Base-by-base conservation (phyloP, 1,284 basidiomycete genomes). In the Trametes versicolor region DNA sequence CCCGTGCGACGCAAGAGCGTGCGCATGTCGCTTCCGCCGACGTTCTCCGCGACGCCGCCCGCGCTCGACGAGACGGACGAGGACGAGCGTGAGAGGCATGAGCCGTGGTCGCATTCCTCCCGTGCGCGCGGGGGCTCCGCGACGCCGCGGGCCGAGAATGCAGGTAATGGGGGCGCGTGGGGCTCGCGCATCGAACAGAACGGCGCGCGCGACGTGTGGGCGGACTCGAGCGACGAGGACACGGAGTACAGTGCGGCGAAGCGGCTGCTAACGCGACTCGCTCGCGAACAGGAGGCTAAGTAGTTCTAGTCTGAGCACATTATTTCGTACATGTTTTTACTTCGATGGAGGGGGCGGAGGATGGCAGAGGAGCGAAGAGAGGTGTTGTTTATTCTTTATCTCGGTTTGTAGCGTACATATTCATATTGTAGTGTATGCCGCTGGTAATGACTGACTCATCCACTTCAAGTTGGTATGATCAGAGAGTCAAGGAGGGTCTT, bases 191-290 rank as follows among this genome's bases (percentile, higher is more conserved):
- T 73, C 48, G 65, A 73, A 53, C 70, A 68, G 54, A 66, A 55
- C 41, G 64, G 63, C 17, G 73, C 69, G 27, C 64, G 69, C 29
- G 87, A 87, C 72, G 73, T 88, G 67, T 92, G 91, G 91, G 81
- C 83, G 68, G 88, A 93, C 71, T 91, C 89, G 71, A 88, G 88
- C 70, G 88, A 89, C 62, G 91, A 92, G 70, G 89, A 92, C 72
- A 86, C 84, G 65, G 86, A 83, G 74, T 93, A 93, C 76, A 72
- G 78, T 58, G 80, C 73, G 23, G 91, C 91, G 60, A 84, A 81
- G 77, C 78, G 72, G 64, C 66, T 89, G 75, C 77, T 93, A 69
- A 79, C 73, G 50, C 77, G 77, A 65, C 75, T 81, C 36, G 80
- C 81, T 60, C 79, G 77, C 75, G 81, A 80, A 72, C 57, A 55